A percentile compares a stretch with the other conserved stretches of the same genome.
These are phyloP conservation scores for Vitis rotundifolia DNA, from an alignment of 164 flowering plant genomes.

Conservation along the genomic window DNA sequence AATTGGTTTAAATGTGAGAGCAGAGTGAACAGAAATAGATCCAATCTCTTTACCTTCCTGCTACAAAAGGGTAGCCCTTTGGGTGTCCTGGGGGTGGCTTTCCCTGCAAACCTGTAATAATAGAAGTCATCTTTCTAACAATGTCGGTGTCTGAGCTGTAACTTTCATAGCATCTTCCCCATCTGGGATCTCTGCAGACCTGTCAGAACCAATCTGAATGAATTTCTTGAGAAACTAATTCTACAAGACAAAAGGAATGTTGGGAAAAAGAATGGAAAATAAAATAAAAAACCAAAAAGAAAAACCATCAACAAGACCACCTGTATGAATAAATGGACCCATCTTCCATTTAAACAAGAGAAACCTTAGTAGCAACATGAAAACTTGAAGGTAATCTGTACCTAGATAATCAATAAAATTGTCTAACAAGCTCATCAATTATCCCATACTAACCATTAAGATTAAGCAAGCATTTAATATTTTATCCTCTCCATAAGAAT, in stretches of 20 bases:
- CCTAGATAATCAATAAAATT: too few relatives aligned
- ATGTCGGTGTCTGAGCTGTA: constrained; percentile 64
- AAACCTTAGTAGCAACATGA: too few relatives aligned
- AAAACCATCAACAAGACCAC: too few relatives aligned
- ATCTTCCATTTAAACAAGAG: too few relatives aligned
- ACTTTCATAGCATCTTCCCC: constrained; percentile 80
- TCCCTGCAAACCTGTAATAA: constrained; percentile 68
- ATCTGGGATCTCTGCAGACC: constrained; percentile 76
- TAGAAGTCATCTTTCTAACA: constrained; percentile 61
- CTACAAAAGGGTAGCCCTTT: constrained; percentile 67
- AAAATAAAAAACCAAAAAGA: neutral
- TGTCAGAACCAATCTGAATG: constrained; percentile 21
- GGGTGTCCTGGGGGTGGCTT: constrained; percentile 57
- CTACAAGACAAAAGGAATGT: neutral
- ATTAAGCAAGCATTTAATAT: too few relatives aligned
- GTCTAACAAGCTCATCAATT: too few relatives aligned
- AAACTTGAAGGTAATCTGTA: too few relatives aligned
- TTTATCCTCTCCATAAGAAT: too few relatives aligned
- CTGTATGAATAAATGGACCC: too few relatives aligned
- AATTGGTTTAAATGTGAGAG: neutral
- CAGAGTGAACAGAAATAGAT: neutral
- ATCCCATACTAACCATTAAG: too few relatives aligned
- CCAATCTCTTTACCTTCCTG: constrained; percentile 57
- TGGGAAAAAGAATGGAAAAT: neutral
- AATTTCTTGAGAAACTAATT: neutral